Base-by-base conservation (phyloP, 768 basidiomycete species). In the Ramaria sp. region DNA sequence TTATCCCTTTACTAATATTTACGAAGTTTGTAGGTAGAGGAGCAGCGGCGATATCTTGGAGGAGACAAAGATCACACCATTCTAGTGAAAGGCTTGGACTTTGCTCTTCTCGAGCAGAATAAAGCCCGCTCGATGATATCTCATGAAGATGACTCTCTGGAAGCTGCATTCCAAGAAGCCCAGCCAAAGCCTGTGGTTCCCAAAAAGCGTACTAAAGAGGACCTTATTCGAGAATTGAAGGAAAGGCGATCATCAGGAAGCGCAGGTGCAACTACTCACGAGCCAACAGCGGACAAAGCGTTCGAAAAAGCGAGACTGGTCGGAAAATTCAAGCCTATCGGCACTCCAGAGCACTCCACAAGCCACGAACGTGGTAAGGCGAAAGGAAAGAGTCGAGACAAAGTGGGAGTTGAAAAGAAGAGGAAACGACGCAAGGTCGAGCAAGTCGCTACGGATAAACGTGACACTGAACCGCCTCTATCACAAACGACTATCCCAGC, bases 1-100 rank as follows among this genome's bases (percentile, higher is more conserved):
- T 15, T 34, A 34, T 34, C 7, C 36, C n/a, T 18, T n/a, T 25
- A 4, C 8, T 20, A 20, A 25, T 16, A n/a, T 10, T 25, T 43
- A 22, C 32, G 30, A 22, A 56, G 15, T 32, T 58, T 49, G n/a
- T 58, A 88, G 85, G 71, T 89, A 16, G 87, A 88, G 52, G 75
- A 80, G 52, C 78, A 89, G 63, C 74, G 91, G 34, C 74, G 73
- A 55, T 88, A 87, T 64, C 78, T 92, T 5, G 90, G 90, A 16
- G 88, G 90, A 36, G 89, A 95, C 65, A 79, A 82, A 39, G 77
- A 86, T 56, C 91, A 94, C 64, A 82, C 88, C 10, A 78, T 93
- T 55, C 78, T 93, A 10, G 88, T 93, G 39, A 95, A 92, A 63
- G 90, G 90, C 25, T 81, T 97, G 44, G 94, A 97, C 64, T 76